Evolutionary conservation across 352 stramenopile species (phyloP), one percentile per base, ranked within the genome.

Genomic region (Thalassiosira exigua): DNA sequence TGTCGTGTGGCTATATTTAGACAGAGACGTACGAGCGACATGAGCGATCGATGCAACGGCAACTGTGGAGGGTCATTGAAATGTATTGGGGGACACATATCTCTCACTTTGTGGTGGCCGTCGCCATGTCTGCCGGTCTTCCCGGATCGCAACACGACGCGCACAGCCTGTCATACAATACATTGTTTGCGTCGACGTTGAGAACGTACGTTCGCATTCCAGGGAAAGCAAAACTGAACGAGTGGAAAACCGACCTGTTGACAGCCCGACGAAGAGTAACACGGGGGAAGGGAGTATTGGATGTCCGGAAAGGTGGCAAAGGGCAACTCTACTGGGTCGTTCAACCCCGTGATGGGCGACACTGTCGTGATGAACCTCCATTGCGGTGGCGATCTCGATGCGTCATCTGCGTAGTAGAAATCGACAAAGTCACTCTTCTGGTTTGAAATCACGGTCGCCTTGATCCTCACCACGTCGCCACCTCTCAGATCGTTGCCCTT

Each of bases 361-460:
- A 75, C 72, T 30, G 4, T 71, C 17, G 71, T 82, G 12, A 85
- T 82, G 21, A 69, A 72, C 21, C n/a, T 69, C 78, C 78, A 85
- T 24, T 72, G 14, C 22, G 65, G 65, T 24, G 68, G 14, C 22
- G 65, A 59, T 51, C 69, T 62, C 4, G 58, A 19, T 19, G 59
- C 58, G 64, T 79, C 36, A 2, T 50, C 17, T 12, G 65, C 33
- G 52, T 39, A 79, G 42, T 85, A 85, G 52, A 72, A 85, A 69
- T 82, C 78, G 0, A 82, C 72, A 56, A 32, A 41, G 54, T 85
- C 78, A 30, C 52, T 5, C 0, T 21, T 74, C 1, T 36, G 33
- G n/a, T 41, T 41, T 4, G 69, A 1, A 19, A 27, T 60, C 11
- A 82, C 54, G 11, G 39, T 71, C 39, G 78, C 71, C 32, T 79